Evolutionary conservation across 2,329 filamentous ascomycete genomes (phyloP).

Genomic region (Xylariales sp.): DNA sequence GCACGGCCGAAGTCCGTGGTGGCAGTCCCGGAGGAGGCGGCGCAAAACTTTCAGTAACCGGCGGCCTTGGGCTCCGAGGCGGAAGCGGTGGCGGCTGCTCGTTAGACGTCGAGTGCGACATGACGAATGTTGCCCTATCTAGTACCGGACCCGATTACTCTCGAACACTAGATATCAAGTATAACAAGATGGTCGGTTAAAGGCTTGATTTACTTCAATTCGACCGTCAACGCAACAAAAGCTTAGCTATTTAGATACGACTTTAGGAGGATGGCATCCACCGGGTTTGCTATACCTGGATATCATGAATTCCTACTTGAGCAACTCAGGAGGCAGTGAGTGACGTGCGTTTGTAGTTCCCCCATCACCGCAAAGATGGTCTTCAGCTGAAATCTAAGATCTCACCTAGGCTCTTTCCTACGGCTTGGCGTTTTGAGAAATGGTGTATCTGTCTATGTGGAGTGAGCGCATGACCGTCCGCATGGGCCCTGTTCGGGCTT

Average conservation of each 20-base stretch:
- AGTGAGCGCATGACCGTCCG: too few relatives aligned
- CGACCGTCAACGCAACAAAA: neutral
- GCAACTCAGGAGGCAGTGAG: constrained; percentile 4
- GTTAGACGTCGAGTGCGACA: constrained; percentile 30
- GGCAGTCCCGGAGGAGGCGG: constrained; percentile 35
- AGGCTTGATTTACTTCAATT: neutral
- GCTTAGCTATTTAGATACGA: constrained; percentile 1
- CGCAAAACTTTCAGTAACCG: constrained; percentile 24
- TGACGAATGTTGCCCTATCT: constrained; percentile 1
- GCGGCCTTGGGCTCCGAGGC: constrained; percentile 39
- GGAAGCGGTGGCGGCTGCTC: constrained; percentile 40
- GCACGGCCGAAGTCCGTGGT: constrained; percentile 23
- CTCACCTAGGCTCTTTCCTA: neutral
- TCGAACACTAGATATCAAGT: neutral
- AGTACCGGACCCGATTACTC: neutral
- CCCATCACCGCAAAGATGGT: neutral
- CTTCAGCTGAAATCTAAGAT: constrained; percentile 10
- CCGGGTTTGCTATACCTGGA: neutral
- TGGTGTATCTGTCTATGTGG: neutral
- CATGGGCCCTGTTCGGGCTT: neutral
- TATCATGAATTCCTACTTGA: neutral
- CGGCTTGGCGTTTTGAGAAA: constrained; percentile 8
- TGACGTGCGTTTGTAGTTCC: neutral
- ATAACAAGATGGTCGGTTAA: neutral
- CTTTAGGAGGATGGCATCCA: neutral